Conservation (phyloP, 495 filamentous ascomycete species). For the Trichoderma asperelloides region DNA sequence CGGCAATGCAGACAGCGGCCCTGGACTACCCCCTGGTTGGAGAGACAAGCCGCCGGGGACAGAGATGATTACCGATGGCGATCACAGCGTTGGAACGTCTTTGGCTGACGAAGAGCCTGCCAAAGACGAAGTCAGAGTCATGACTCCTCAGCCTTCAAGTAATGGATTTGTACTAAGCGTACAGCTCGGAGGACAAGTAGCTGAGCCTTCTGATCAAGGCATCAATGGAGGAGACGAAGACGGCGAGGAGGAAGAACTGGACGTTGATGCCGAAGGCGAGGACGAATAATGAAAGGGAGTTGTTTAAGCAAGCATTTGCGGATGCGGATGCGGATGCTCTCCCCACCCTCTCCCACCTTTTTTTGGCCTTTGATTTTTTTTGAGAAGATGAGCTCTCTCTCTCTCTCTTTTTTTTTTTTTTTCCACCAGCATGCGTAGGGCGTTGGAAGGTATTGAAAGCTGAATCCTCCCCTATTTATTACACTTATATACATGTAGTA, state of each 20-base stretch:
- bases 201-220: background rate
- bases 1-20: conserved; percentile 46
- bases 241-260: conserved; percentile 16
- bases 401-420: background rate
- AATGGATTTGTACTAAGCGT: background rate
- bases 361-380: too few species aligned
- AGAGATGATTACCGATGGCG: conserved; percentile 21
- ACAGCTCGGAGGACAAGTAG: background rate
- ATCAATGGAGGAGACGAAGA: conserved; percentile 18
- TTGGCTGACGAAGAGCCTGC: conserved; percentile 23
- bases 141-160: conserved; percentile 10
- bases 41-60: conserved; percentile 22
- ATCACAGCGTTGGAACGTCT: conserved; percentile 25
- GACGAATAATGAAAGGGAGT: conserved; percentile 15
- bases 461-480: background rate
- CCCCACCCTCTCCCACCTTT: too few species aligned
- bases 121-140: conserved; percentile 19
- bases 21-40: conserved; percentile 44
- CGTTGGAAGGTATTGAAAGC: background rate
- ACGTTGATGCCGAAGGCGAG: conserved; percentile 20
- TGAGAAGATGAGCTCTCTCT: background rate
- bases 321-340: background rate
- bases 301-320: background rate
- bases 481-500: background rate
- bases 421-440: background rate